Conservation (phyloP, 108 stramenopile species). For the Schizochytrium sp. region DNA sequence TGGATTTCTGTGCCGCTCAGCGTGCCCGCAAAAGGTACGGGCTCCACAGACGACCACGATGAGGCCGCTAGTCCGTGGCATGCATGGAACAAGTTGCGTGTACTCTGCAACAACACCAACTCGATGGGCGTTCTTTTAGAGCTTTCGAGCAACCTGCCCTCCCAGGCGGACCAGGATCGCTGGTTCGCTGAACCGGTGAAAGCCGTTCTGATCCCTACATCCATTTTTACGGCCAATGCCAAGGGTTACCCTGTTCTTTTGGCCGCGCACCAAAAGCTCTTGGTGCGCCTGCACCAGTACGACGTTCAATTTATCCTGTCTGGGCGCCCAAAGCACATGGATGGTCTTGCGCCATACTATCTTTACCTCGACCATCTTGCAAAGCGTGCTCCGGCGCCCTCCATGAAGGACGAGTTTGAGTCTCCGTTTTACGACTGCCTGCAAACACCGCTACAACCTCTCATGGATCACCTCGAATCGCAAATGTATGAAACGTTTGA, state of each 20-base stretch:
- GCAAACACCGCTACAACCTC: slow-evolving; percentile 89
- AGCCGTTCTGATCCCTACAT: slow-evolving; percentile 35
- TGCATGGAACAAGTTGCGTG: slow-evolving; percentile 43
- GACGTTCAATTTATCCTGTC: slow-evolving; percentile 32
- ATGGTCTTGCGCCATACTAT: slow-evolving; percentile 52
- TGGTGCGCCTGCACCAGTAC: slow-evolving; percentile 17
- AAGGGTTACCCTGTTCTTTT: slow-evolving; percentile 48
- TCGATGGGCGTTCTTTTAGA: slow-evolving; percentile 39
- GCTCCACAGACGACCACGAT: neutral
- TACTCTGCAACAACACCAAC: slow-evolving; percentile 38
- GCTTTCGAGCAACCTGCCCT: slow-evolving; percentile 40
- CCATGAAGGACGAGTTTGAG: slow-evolving; percentile 64
- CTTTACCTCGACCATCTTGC: slow-evolving; percentile 79
- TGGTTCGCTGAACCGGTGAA: slow-evolving; percentile 56
- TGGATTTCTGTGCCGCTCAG: slow-evolving; percentile 43
- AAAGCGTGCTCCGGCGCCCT: slow-evolving; percentile 43
- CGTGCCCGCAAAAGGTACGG: neutral
- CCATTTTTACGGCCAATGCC: slow-evolving; percentile 42
- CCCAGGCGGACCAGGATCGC: slow-evolving; percentile 21
- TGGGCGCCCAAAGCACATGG: slow-evolving; percentile 30
- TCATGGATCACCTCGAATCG: slow-evolving; percentile 91
- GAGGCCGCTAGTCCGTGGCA: slow-evolving; percentile 34
- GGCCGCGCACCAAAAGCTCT: slow-evolving; percentile 33
- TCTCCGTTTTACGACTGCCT: slow-evolving; percentile 74
- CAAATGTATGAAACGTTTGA: slow-evolving; percentile 94